Evolutionary conservation across 2,329 filamentous ascomycete species (phyloP), one percentile per base, ranked within the genome.

Genomic region (Arthrobotrys sphaeroides): DNA sequence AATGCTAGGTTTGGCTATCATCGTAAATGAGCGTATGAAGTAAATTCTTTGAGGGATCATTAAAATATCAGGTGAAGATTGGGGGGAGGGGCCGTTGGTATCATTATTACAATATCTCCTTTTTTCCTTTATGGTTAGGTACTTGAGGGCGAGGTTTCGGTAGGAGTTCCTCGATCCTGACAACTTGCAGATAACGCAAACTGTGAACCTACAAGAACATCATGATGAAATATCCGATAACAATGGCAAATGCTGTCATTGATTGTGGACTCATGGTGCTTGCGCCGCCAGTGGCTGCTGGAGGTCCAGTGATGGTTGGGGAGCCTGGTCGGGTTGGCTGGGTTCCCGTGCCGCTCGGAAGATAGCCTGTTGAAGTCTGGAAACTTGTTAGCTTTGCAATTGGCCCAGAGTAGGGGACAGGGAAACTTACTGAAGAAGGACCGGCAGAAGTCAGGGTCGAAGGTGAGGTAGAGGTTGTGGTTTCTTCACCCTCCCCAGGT

Each of bases 21-120:
- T 75, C 22, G 20, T 65, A 51, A 75, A 69, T 64, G 72, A 75
- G 64, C 53, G 72, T 69, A 53, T 75, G 59, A 68, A 69, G 20
- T 62, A 60, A 42, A 60, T 45, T 69, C 42, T 57, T 60, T 65
- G 33, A 28, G 28, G 22, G 28, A 59, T 59, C 64, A 75, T 75
- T 75, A 75, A 75, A 73, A 75, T 53, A 36, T 42, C 33, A 28
- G 57, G 38, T 42, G 57, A 33, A 36, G 4, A 16, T 31, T 31
- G 42, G 43, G n/a, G 26, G 5, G 26, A 6, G 40, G 31, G 55
- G 72, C 57, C 72, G 57, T 75, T 69, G 62, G 64, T 68, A 75
- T 75, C 72, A 75, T 75, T 57, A 74, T 61, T 65, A 75, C 64
- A 69, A 42, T 57, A 69, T 53, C 20, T 57, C 26, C 53, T 24